A percentile compares a stretch with the other conserved stretches of the same genome.
Evolutionary conservation across 2,329 filamentous ascomycete species (phyloP).

Genomic region (Cladophialophora bantiana): DNA sequence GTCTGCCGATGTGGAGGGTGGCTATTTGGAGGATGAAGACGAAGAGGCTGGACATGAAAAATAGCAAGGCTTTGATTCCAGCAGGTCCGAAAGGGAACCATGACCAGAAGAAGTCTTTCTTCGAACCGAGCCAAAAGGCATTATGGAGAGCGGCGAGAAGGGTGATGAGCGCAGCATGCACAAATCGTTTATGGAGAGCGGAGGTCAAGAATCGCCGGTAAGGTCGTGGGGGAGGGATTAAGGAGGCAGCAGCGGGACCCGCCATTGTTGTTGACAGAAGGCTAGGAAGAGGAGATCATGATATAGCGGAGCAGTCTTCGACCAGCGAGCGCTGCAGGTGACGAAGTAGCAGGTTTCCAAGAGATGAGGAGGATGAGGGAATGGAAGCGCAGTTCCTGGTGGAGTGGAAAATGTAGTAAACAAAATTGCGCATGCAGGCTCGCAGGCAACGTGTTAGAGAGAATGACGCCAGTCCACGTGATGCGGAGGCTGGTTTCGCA

Average conservation of each 20-base stretch:
- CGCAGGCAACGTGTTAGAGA: constrained; percentile 6
- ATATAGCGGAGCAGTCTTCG: constrained; percentile 26
- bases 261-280: constrained; percentile 21
- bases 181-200: constrained; percentile 84
- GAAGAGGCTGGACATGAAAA: constrained; percentile 77
- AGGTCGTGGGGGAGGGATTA: constrained; percentile 44
- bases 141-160: constrained; percentile 75
- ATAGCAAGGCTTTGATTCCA: constrained; percentile 74
- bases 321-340: constrained; percentile 28
- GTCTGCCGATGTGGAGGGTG: constrained; percentile 76
- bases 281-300: constrained; percentile 17
- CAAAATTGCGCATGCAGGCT: constrained; percentile 6
- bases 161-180: constrained; percentile 74
- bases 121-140: constrained; percentile 72
- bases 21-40: constrained; percentile 87
- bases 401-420: constrained; percentile 6
- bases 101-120: constrained; percentile 77
- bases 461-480: constrained; percentile 23
- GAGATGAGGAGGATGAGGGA: neutral
- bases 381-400: constrained; percentile 4
- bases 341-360: neutral
- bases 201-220: constrained; percentile 94
- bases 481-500: constrained; percentile 25
- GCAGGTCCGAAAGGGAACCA: constrained; percentile 83
- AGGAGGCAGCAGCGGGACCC: constrained; percentile 20